These are phyloP conservation scores for Cucumis hystrix DNA, from an alignment of 306 rosid species.

Conservation along the genomic window DNA sequence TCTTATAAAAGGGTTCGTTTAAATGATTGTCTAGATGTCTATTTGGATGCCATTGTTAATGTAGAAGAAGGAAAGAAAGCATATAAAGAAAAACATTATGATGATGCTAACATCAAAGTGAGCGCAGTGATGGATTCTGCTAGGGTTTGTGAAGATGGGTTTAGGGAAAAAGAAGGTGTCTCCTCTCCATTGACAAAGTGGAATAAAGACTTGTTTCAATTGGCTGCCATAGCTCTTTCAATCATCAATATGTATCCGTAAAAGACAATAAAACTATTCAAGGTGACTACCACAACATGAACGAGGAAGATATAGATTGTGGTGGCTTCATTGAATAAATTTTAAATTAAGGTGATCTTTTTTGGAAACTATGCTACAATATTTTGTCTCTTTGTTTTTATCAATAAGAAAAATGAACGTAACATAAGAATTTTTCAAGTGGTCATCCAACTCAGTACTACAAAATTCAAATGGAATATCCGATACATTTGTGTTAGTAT, in stretches of 20 bases:
- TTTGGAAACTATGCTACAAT: no score
- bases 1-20: constrained; percentile 22
- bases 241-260: constrained; percentile 25
- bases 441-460: no score
- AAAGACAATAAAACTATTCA: no score
- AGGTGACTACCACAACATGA: no score
- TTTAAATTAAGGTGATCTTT: no score
- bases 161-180: constrained; percentile 19
- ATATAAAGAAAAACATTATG: constrained; percentile 30
- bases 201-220: constrained; percentile 35
- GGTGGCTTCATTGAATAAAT: no score
- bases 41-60: constrained; percentile 21
- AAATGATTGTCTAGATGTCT: constrained; percentile 49
- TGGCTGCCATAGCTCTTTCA: constrained; percentile 57
- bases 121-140: constrained; percentile 49
- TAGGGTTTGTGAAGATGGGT: constrained; percentile 72
- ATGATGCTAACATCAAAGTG: constrained; percentile 27
- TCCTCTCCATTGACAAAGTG: constrained; percentile 47
- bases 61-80: constrained; percentile 29
- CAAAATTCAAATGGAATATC: no score
- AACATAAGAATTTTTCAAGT: no score
- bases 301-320: no score
- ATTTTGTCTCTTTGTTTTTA: no score
- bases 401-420: no score
- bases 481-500: no score